Evolutionary conservation across 805 yeast genomes (phyloP), one percentile per base, ranked within the genome.

Genomic region (Saccharomycopsis fermentans): DNA sequence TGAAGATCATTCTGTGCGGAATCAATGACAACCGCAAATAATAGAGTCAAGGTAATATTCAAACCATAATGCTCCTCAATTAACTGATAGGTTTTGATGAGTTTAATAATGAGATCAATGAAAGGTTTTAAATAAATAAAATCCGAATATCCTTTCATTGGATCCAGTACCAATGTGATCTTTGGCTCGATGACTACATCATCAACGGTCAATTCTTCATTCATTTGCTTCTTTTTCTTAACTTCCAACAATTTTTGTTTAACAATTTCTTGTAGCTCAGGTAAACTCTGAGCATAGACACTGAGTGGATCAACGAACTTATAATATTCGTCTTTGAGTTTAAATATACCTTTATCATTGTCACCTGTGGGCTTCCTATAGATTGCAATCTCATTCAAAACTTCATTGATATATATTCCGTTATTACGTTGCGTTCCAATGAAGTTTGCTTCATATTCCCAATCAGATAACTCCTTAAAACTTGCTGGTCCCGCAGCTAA

Each of bases 351-450:
- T 60, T 81, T 78, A 65, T 85, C 92, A 39, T 76, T 76, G 48
- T 84, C 69, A 2, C 88, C 88, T 21, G 77, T 74, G 3, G 95
- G 94, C 6, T 88, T 81, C 34, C 77, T 77, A 65, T 76, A 87
- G 4, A 70, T 76, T 0, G 89, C 77, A 32, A 83, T 73, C 64
- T 87, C 87, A 37, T 74, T 71, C 56, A 94, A 73, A 2, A 81
- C 67, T 56, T 71, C 73, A 62, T 68, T 35, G 4, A 57, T 34
- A 1, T 73, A 36, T 6, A 12, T 29, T n/a, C 52, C 58, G 17
- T 57, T 71, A 2, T 68, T 69, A 62, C 81, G 86, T 59, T 81
- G 76, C 14, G 73, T 69, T 0, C 53, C 43, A 16, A 21, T 35
- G n/a, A 34, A 19, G 52, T 36, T 40, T 5, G 29, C 11, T n/a